These are phyloP conservation scores for Torulaspora pretoriensis DNA, from an alignment of 1,139 yeast species.

Conservation along the genomic window DNA sequence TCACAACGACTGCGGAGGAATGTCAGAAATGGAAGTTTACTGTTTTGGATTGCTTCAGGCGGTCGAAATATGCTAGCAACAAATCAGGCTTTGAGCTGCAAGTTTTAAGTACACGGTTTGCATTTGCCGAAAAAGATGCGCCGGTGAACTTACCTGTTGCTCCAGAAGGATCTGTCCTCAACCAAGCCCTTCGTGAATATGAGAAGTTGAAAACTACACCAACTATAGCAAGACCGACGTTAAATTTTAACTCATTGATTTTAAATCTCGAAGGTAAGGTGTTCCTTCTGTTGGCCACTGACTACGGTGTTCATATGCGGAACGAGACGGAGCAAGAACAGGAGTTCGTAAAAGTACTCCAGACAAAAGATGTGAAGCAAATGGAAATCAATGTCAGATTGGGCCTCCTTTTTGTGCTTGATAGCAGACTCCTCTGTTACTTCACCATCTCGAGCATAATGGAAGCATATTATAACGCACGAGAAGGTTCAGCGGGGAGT, in stretches of 20 bases:
- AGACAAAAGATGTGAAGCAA: slow-evolving; percentile 53
- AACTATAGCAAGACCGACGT: slow-evolving; percentile 21
- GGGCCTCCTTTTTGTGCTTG: slow-evolving; percentile 55
- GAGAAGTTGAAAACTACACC: slow-evolving; percentile 31
- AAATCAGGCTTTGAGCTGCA: slow-evolving; percentile 54
- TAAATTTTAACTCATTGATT: slow-evolving; percentile 48
- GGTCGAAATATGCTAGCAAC: slow-evolving; percentile 44
- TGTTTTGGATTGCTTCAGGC: slow-evolving; percentile 53
- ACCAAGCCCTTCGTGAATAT: slow-evolving; percentile 42
- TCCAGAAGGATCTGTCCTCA: slow-evolving; percentile 61
- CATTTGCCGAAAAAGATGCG: slow-evolving; percentile 54
- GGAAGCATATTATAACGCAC: slow-evolving; percentile 34
- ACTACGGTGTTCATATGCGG: slow-evolving; percentile 36
- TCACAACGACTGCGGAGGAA: slow-evolving; percentile 51
- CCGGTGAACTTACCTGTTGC: slow-evolving; percentile 57
- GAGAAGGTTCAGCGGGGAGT: slow-evolving; percentile 29
- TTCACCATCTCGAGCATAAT: slow-evolving; percentile 49
- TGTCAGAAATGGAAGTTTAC: slow-evolving; percentile 58
- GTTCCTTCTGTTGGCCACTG: slow-evolving; percentile 34
- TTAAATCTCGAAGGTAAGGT: slow-evolving; percentile 37
- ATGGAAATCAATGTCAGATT: slow-evolving; percentile 56
- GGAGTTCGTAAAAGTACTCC: slow-evolving; percentile 49
- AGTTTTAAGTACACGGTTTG: slow-evolving; percentile 59
- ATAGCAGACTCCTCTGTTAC: slow-evolving; percentile 57
- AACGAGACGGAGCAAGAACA: slow-evolving; percentile 38